Evolutionary conservation across 495 filamentous ascomycete species (phyloP).

Genomic region (Staphylotrichum tortipilum): DNA sequence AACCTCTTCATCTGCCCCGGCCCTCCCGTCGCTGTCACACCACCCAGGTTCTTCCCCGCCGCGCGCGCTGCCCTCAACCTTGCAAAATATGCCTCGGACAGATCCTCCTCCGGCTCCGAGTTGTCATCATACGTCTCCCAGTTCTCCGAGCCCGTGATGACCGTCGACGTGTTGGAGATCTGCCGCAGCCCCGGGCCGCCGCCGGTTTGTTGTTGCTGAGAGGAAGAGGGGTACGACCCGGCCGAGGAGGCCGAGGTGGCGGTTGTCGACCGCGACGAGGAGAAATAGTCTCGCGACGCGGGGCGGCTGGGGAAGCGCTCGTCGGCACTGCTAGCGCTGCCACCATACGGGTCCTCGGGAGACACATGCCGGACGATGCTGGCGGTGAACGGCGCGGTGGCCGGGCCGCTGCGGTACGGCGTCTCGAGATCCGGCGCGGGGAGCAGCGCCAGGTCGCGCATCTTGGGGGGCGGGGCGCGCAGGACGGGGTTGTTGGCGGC

Average conservation of each 20-base stretch:
- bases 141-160: constrained; percentile 75
- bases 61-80: constrained; percentile 59
- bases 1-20: constrained; percentile 27
- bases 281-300: constrained; percentile 23
- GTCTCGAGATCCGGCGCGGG: constrained; percentile 59
- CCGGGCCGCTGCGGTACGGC: constrained; percentile 51
- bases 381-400: constrained; percentile 57
- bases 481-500: constrained; percentile 39
- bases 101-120: constrained; percentile 65
- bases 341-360: constrained; percentile 82
- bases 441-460: constrained; percentile 72
- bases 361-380: constrained; percentile 64
- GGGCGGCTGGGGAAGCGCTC: constrained; percentile 20
- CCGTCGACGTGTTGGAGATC: constrained; percentile 62
- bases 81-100: constrained; percentile 66
- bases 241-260: constrained; percentile 62
- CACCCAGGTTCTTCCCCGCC: constrained; percentile 37
- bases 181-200: too few species aligned
- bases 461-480: constrained; percentile 73
- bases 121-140: constrained; percentile 89
- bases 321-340: too few species aligned
- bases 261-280: constrained; percentile 52
- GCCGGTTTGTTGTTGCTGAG: too few species aligned
- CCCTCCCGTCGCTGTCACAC: constrained; percentile 25
- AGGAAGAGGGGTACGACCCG: constrained; percentile 24